Base-by-base conservation (phyloP, 2,329 filamentous ascomycete genomes). In the Colletotrichum filicis region DNA sequence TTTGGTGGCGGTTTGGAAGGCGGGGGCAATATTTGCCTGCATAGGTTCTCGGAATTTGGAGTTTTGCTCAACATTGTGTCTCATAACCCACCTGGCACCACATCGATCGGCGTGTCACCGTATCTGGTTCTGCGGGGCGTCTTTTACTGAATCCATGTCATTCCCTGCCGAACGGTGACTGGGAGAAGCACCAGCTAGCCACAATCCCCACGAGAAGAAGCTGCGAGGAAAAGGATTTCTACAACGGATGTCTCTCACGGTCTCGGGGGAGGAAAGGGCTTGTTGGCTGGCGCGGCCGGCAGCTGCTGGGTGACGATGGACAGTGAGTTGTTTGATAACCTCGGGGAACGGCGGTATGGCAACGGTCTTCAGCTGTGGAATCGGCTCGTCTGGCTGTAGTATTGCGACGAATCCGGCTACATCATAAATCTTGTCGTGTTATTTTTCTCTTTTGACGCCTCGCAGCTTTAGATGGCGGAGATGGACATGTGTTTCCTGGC, bases 401-500 rank as follows among this genome's bases (percentile, higher is more conserved):
- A 80, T 81, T 81, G 80, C 78, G 78, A 82, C 79, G 82, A 83
- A 60, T 52, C 68, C 80, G 80, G 80, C 82, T 85, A 85, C 83
- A 84, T 85, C 81, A 85, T 86, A 84, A 81, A 85, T 85, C 80
- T 84, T 85, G 82, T 85, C 80, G 78, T 62, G 37, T 71, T 72
- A 35, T 73, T 83, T 85, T 85, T 84, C 76, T 79, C 80, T 81
- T 80, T 81, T 77, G 76, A 77, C 78, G 77, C 78, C 78, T 80
- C 76, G 77, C 79, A 77, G 79, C 76, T 76, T 80, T 82, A 80
- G 81, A 82, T 77, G 80, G 82, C 81, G 80, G 79, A 81, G 79
- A 81, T 79, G 79, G 78, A 65, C 61, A 60, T 61, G 52, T 66
- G 67, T 71, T 72, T 74, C 37, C 53, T 62, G 68, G 57, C 71